Percentiles rank a stretch among this genome's conserved stretches.
Evolutionary conservation across 2,329 filamentous ascomycete genomes (phyloP).

Genomic region (Fusarium clavum): DNA sequence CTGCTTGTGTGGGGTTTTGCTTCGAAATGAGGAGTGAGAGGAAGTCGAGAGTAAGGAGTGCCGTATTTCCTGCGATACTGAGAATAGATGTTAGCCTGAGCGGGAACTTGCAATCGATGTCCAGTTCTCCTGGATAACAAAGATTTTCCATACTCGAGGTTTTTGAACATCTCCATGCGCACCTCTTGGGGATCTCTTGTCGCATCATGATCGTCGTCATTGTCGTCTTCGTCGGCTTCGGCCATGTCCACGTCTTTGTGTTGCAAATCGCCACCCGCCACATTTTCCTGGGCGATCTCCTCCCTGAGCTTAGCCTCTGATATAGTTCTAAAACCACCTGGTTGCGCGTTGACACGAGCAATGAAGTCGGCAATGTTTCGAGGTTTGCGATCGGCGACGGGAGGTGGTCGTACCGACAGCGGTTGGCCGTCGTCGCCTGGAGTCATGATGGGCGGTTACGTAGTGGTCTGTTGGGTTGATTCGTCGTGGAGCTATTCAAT

Average conservation of each 20-base stretch:
- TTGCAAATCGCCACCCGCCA: conserved; percentile 57
- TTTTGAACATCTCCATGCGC: conserved; percentile 67
- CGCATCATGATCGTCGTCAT: conserved; percentile 53
- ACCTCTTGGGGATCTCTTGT: conserved; percentile 61
- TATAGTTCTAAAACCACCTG: conserved; percentile 82
- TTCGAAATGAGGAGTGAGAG: conserved; percentile 87
- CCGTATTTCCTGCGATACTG: conserved; percentile 62
- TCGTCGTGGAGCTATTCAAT: background rate
- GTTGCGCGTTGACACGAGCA: conserved; percentile 80
- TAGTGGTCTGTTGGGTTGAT: background rate
- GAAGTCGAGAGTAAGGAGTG: conserved; percentile 81
- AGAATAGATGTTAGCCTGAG: conserved; percentile 10
- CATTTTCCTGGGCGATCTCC: conserved; percentile 67
- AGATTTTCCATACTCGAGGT: conserved; percentile 65
- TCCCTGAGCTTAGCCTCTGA: conserved; percentile 78
- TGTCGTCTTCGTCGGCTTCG: conserved; percentile 59
- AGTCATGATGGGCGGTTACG: conserved; percentile 45
- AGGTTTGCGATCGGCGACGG: conserved; percentile 66
- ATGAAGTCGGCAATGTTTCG: conserved; percentile 80
- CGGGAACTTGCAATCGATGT: no score
- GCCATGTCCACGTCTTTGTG: conserved; percentile 60
- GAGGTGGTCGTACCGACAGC: conserved; percentile 56
- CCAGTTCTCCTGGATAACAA: background rate
- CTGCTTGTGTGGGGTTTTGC: conserved; percentile 76
- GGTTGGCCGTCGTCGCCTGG: conserved; percentile 50